These are phyloP conservation scores for Leishmania aethiopica DNA, from an alignment of 208 protist genomes.

Conservation along the genomic window DNA sequence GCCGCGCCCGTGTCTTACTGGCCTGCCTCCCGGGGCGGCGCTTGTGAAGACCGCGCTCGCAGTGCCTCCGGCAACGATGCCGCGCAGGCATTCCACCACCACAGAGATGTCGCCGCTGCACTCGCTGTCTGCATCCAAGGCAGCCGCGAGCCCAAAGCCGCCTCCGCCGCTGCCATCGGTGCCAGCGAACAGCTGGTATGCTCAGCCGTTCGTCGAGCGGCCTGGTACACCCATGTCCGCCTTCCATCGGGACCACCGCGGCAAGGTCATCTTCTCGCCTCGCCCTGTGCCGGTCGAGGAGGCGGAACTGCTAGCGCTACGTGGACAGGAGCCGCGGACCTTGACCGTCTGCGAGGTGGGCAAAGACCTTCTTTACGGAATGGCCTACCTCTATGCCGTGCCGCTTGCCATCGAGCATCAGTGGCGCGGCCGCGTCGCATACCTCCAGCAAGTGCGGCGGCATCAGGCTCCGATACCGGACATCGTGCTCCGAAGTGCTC, in stretches of 20 bases:
- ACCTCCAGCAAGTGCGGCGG: slow-evolving; percentile 43
- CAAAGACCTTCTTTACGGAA: slow-evolving; percentile 68
- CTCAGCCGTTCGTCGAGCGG: slow-evolving; percentile 42
- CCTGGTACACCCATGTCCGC: slow-evolving; percentile 40
- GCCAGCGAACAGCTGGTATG: slow-evolving; percentile 72
- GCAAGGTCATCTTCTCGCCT: slow-evolving; percentile 62
- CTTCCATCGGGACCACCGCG: slow-evolving; percentile 57
- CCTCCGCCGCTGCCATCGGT: slow-evolving; percentile 35
- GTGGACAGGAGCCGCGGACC: slow-evolving; percentile 34
- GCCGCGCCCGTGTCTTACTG: not conserved
- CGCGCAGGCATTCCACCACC: slow-evolving; percentile 1
- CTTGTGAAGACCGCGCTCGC: slow-evolving; percentile 4
- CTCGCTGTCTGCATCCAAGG: not conserved
- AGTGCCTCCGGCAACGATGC: not conserved
- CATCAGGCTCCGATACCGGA: slow-evolving; percentile 26
- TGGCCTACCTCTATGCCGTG: slow-evolving; percentile 73
- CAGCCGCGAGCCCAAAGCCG: not conserved
- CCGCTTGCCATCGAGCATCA: slow-evolving; percentile 74
- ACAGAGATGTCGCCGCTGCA: not conserved
- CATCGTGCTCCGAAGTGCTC: slow-evolving; percentile 18
- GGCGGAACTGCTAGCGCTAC: slow-evolving; percentile 49
- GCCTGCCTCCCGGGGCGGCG: slow-evolving; percentile 7
- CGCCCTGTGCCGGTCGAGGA: slow-evolving; percentile 39
- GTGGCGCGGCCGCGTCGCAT: slow-evolving; percentile 63
- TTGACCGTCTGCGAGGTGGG: slow-evolving; percentile 49